Evolutionary conservation across 2,329 filamentous ascomycete species (phyloP), one percentile per base, ranked within the genome.

Genomic region (Verticillium albo-atrum): DNA sequence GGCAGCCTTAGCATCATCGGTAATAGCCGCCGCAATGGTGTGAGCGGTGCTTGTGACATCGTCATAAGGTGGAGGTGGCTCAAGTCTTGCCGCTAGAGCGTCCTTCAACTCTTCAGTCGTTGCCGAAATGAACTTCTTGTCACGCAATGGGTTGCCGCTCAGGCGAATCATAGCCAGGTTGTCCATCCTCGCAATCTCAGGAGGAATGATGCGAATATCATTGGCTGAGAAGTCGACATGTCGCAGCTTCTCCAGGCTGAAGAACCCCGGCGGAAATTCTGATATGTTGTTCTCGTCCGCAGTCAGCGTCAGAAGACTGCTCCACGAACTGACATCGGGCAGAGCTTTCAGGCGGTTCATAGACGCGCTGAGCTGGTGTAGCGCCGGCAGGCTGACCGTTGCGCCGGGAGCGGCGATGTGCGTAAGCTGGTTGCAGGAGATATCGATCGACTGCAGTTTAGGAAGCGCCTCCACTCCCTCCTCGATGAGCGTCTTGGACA

Each of bases 151-250:
- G 68, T 99, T 99, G n/a, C 92, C 92, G 51, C 87, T 88, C 32
- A 99, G 79, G 4, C 88, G 86, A 50, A 98, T 82, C 70, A 88
- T 88, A 23, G 86, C 82, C 10, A 99, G 77, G 52, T 76, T 87
- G 6, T 91, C 86, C 92, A 98, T 97, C 27, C 85, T 78, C 5
- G 89, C 89, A 60, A 98, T 85, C 64, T 87, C 87, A 0, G 91
- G 82, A 30, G 95, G 90, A 7, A 99, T 73, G 14, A 84, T 79
- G 2, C 85, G 86, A 54, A 99, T 86, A 63, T 95, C 87, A 68
- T 99, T 99, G 65, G 89, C 87, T 0, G 90, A 90, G 64, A 98
- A 89, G 71, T 97, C 92, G 30, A 89, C 90, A 59, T 88, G 89
- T 55, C 87, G 88, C 15, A 98, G 74, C 59, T 85, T 87, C 35